Evolutionary conservation across 2,329 filamentous ascomycete genomes (phyloP).

Genomic region (Claviceps fusiformis): DNA sequence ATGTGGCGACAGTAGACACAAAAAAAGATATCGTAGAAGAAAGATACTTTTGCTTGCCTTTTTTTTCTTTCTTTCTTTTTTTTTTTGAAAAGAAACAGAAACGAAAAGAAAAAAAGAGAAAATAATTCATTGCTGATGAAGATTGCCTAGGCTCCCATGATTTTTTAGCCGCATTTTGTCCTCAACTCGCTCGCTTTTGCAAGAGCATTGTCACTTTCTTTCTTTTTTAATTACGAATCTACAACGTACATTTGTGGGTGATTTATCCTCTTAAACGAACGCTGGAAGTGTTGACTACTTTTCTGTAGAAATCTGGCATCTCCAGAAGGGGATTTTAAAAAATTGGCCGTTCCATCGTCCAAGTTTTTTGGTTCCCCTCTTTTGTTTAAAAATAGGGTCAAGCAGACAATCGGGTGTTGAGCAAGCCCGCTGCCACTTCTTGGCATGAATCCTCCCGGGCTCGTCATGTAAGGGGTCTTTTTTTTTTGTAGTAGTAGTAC

Average conservation of each 20-base stretch:
- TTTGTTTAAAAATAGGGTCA: too few relatives aligned
- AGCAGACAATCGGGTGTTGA: neutral
- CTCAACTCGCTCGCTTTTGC: neutral
- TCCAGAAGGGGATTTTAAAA: neutral
- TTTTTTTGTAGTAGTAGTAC: neutral
- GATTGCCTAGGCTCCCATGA: neutral
- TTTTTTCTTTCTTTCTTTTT: neutral
- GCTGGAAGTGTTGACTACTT: conserved; percentile 1
- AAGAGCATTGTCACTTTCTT: neutral
- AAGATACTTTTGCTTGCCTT: too few relatives aligned
- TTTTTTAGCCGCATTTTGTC: neutral
- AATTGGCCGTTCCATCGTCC: neutral
- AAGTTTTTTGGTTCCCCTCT: too few relatives aligned
- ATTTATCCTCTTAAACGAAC: neutral
- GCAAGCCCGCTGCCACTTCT: neutral
- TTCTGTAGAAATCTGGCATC: conserved; percentile 1
- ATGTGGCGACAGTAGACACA: conserved; percentile 1
- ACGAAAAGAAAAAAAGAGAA: neutral
- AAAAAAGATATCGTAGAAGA: neutral
- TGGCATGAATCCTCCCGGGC: neutral
- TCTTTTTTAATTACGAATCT: too few relatives aligned
- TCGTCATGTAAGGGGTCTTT: too few relatives aligned
- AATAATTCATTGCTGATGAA: conserved; percentile 1
- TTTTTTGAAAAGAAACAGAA: neutral
- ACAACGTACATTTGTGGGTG: neutral